Base-by-base conservation (phyloP, 305 asterid genomes). In the Lippia alba region DNA sequence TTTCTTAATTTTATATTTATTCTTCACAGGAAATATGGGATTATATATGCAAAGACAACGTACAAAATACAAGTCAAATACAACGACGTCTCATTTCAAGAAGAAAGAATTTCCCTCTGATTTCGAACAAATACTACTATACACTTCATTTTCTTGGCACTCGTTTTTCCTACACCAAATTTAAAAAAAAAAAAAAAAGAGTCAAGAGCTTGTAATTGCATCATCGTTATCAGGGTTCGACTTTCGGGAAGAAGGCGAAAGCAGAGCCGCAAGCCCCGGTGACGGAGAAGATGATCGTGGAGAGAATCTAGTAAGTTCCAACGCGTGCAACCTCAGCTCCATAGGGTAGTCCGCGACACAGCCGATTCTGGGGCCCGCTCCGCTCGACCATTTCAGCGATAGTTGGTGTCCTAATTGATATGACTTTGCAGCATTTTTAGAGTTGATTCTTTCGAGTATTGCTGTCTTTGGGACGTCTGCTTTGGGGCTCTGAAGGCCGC, bases 281-380 rank as follows among this genome's bases (percentile, higher is more conserved):
- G n/a, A 53, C 15, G 57, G 60, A 46, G 70, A 56, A 18, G 67
- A 32, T 14, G 34, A 49, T 61, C 82, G 75, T 34, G 91, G 89
- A 12, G 90, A 85, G 70, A 84, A 80, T 66, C 79, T 76, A 36
- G 91, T 83, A 44, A 87, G 77, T 72, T 85, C 89, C 70, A 89
- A 69, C 11, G 96, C 96, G 69, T 89, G 96, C 57, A 77, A 54
- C 81, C 88, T 82, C 77, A 87, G 50, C 75, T 82, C 96, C 9
- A 68, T 18, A 12, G 96, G 96, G 74, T 85, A 89, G 68, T 87
- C 90, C 12, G 88, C 87, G 61, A 89, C 59, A 69, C 93, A 83
- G 16, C 87, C 84, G 17, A 79, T 77, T 61, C 87, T 72, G 12
- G 96, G 92, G 17, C 89, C 96, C 3, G 85, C 85, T 32, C 92